phyloP scores from a whole-genome alignment of 352 stramenopile species.

The Globisporangium middletonii region DNA sequence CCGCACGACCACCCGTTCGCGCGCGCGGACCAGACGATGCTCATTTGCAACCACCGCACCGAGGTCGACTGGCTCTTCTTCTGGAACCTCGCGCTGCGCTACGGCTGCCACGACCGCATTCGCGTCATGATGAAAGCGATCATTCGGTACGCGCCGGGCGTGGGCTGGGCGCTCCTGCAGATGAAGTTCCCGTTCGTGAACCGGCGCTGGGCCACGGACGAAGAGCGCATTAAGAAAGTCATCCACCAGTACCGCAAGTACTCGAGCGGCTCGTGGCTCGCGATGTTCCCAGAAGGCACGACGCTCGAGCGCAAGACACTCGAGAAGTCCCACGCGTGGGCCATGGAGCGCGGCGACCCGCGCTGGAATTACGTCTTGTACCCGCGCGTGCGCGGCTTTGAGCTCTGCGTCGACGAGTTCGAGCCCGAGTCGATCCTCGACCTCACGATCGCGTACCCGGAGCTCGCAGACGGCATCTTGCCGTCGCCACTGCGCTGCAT shows the following conservation, averaged over 20 bases:
- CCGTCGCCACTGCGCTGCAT: conserved; percentile 66
- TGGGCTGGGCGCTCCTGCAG: conserved; percentile 65
- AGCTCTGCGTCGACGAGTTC: conserved; percentile 58
- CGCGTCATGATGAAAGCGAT: conserved; percentile 77
- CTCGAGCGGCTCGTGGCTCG: conserved; percentile 43
- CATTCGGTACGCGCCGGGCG: conserved; percentile 49
- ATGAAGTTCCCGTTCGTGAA: conserved; percentile 72
- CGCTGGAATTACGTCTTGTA: conserved; percentile 66
- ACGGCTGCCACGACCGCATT: conserved; percentile 62
- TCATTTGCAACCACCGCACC: conserved; percentile 75
- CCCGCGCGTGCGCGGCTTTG: conserved; percentile 59
- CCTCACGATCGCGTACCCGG: conserved; percentile 69
- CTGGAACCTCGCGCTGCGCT: conserved; percentile 62
- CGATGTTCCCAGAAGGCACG: conserved; percentile 80
- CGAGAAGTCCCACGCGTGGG: conserved; percentile 52
- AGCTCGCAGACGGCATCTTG: conserved; percentile 58
- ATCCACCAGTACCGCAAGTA: conserved; percentile 53
- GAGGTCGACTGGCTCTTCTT: conserved; percentile 85
- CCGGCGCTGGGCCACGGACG: conserved; percentile 64
- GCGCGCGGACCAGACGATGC: conserved; percentile 36
- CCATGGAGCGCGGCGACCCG: conserved; percentile 32
- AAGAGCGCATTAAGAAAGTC: conserved; percentile 33
- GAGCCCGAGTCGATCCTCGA: conserved; percentile 67
- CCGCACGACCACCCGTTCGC: conserved; percentile 26
- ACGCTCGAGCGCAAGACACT: conserved; percentile 66